Conservation (phyloP, 192 early-diverging fungal species). For the Entomortierella chlamydospora region DNA sequence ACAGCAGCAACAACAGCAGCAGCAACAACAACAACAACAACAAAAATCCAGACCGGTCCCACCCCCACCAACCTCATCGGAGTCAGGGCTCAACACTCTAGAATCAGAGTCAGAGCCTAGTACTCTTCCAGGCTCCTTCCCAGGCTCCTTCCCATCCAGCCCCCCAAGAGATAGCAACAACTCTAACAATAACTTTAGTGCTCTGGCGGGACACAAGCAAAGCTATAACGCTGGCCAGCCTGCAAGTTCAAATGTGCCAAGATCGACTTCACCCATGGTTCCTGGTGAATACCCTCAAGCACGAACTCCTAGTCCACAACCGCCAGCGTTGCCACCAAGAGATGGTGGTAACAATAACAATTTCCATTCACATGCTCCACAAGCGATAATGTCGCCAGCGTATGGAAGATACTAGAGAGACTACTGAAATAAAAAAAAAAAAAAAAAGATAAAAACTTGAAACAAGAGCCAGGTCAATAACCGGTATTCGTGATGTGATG, state of each 20-base stretch:
- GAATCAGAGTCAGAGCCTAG: not conserved
- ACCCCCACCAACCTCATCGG: not conserved
- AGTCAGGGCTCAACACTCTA: too few relatives aligned
- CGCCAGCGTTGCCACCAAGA: not conserved
- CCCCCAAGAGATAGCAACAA: not conserved
- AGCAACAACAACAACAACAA: conserved; percentile 1
- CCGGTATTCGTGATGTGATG: too few relatives aligned
- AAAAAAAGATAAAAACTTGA: too few relatives aligned
- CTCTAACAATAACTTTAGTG: not conserved
- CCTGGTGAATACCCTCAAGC: not conserved
- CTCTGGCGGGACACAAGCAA: not conserved
- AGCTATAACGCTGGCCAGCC: not conserved
- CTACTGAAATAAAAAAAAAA: too few relatives aligned
- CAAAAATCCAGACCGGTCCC: not conserved
- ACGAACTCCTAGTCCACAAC: not conserved
- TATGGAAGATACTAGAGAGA: not conserved
- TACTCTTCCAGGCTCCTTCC: conserved; percentile 24
- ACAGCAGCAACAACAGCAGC: not conserved
- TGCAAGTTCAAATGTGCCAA: not conserved
- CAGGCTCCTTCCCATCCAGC: conserved; percentile 12
- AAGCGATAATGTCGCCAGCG: not conserved
- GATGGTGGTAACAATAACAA: not conserved
- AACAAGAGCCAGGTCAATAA: too few relatives aligned
- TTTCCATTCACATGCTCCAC: not conserved
- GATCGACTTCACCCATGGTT: not conserved